Evolutionary conservation across 1,284 basidiomycete genomes (phyloP).

Genomic region (Melampsora larici-populina): DNA sequence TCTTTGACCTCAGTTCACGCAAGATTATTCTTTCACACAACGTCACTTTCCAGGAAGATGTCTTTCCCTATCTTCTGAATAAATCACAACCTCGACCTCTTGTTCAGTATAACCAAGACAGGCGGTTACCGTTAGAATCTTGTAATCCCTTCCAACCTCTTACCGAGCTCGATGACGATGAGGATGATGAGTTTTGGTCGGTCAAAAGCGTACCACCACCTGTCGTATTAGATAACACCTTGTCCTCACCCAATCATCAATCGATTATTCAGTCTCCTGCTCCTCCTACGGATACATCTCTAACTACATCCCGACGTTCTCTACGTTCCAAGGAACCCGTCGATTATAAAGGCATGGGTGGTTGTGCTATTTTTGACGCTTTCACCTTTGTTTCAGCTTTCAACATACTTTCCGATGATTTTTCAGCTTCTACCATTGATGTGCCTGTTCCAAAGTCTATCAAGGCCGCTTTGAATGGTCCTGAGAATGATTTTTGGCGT

Average conservation of each 20-base stretch:
- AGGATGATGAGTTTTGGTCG: not conserved
- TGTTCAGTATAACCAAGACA: not conserved
- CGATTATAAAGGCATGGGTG: too few relatives aligned
- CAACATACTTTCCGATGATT: too few relatives aligned
- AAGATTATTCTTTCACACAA: not conserved
- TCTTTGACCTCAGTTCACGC: not conserved
- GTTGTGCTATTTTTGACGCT: too few relatives aligned
- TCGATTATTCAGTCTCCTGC: too few relatives aligned
- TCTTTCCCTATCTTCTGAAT: not conserved
- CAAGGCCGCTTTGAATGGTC: not conserved
- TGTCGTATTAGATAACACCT: too few relatives aligned
- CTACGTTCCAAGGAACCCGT: too few relatives aligned
- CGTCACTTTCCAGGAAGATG: not conserved
- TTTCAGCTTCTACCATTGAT: too few relatives aligned
- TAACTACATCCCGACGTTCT: too few relatives aligned
- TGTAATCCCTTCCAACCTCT: not conserved
- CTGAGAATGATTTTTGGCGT: not conserved
- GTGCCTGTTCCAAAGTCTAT: not conserved
- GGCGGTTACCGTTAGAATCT: not conserved
- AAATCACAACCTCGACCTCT: not conserved
- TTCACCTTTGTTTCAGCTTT: too few relatives aligned
- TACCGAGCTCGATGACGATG: not conserved
- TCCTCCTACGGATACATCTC: too few relatives aligned
- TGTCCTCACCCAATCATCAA: too few relatives aligned
- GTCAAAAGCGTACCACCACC: not conserved